A percentile compares a stretch with the other conserved stretches of the same genome.
These are phyloP conservation scores for Mycosphaerella sp. DNA, from an alignment of 2,329 filamentous ascomycete species.

Conservation along the genomic window DNA sequence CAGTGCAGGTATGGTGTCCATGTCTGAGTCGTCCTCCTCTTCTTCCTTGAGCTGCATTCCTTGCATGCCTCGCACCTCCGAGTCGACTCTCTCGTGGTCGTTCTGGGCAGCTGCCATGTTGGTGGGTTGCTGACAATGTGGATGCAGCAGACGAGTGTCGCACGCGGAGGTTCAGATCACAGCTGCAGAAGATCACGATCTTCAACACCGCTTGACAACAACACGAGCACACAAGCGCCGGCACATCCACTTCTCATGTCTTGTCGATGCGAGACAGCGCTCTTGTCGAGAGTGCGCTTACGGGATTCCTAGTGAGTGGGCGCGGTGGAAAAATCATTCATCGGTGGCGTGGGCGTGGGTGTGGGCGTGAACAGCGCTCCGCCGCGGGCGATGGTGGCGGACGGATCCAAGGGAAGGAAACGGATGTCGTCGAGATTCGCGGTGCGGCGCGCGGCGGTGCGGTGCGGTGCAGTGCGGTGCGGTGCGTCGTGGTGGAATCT, in stretches of 20 bases:
- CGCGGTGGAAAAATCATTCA: constrained; percentile 4
- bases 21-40: constrained; percentile 24
- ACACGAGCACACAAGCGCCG: background rate
- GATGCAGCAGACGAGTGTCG: constrained; percentile 22
- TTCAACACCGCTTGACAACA: background rate
- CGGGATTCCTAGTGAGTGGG: constrained; percentile 1
- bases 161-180: constrained; percentile 12
- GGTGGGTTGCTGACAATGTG: constrained; percentile 17
- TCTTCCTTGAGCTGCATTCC: constrained; percentile 44
- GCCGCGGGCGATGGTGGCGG: background rate
- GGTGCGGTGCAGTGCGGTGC: no score
- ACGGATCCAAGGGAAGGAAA: background rate
- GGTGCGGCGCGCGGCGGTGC: background rate
- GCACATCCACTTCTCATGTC: constrained; percentile 6
- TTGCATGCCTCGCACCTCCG: constrained; percentile 42
- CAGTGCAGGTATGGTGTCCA: constrained; percentile 23
- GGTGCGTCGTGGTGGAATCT: no score
- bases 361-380: background rate
- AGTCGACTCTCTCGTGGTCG: constrained; percentile 37
- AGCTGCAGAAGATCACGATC: constrained; percentile 8
- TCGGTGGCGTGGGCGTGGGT: background rate
- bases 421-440: background rate
- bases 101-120: constrained; percentile 37
- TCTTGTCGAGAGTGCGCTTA: background rate
- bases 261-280: background rate